Evolutionary conservation across 2,329 filamentous ascomycete species (phyloP).

Genomic region (Plectosphaerella cucumerina): DNA sequence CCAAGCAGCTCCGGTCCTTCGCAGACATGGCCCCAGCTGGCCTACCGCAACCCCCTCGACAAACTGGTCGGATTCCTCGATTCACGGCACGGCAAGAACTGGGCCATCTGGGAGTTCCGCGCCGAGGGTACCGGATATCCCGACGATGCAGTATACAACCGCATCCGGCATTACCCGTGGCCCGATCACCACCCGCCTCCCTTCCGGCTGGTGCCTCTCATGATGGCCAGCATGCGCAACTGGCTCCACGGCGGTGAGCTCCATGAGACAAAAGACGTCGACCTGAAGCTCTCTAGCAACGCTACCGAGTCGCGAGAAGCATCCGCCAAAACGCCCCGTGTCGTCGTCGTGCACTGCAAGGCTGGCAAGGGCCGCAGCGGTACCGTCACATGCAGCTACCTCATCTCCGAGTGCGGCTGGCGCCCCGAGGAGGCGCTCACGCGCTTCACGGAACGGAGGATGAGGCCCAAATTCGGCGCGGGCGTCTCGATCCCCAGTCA

Average conservation of each 20-base stretch:
- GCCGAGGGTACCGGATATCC: slow-evolving; percentile 96
- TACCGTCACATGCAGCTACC: slow-evolving; percentile 80
- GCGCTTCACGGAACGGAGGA: slow-evolving; percentile 72
- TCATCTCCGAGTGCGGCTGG: slow-evolving; percentile 79
- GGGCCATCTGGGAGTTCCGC: slow-evolving; percentile 97
- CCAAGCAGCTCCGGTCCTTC: slow-evolving; percentile 77
- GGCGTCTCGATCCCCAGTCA: slow-evolving; percentile 94
- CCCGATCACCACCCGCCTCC: slow-evolving; percentile 97
- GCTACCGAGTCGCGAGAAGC: not conserved
- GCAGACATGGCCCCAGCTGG: slow-evolving; percentile 82
- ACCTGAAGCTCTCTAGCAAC: slow-evolving; percentile 24
- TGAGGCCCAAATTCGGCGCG: slow-evolving; percentile 83
- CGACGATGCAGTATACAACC: slow-evolving; percentile 79
- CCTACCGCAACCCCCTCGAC: slow-evolving; percentile 91
- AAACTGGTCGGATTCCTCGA: slow-evolving; percentile 85
- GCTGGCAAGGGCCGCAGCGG: slow-evolving; percentile 93
- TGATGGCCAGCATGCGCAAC: slow-evolving; percentile 88
- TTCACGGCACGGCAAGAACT: slow-evolving; percentile 73
- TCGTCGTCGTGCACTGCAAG: slow-evolving; percentile 94
- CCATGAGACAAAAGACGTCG: slow-evolving; percentile 15
- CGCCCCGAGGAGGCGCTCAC: slow-evolving; percentile 47
- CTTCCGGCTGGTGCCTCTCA: slow-evolving; percentile 81
- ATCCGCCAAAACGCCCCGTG: slow-evolving; percentile 44
- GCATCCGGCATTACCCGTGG: slow-evolving; percentile 90
- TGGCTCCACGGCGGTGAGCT: slow-evolving; percentile 63